Conservation (phyloP, 768 basidiomycete species). For the Candolleomyces efflorescens region DNA sequence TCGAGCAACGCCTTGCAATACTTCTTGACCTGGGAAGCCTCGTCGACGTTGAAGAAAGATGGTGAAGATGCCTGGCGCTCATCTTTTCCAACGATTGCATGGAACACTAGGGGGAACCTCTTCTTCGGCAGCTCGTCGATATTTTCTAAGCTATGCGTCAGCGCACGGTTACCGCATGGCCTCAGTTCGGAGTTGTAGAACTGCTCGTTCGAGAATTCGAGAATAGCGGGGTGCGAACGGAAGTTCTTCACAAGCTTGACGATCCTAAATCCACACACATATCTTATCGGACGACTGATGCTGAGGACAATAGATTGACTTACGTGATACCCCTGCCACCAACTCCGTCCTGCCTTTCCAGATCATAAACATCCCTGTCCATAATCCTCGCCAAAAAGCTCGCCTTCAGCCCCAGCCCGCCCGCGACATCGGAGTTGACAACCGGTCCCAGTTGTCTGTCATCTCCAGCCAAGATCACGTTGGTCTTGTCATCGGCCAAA, state of each 20-base stretch:
- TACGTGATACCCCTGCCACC: slow-evolving; percentile 35
- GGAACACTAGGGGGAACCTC: slow-evolving; percentile 55
- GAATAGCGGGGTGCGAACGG: slow-evolving; percentile 50
- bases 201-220: slow-evolving; percentile 51
- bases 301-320: slow-evolving; percentile 3
- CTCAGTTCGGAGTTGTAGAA: slow-evolving; percentile 54
- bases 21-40: slow-evolving; percentile 46
- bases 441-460: slow-evolving; percentile 61
- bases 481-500: slow-evolving; percentile 41
- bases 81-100: slow-evolving; percentile 51
- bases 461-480: slow-evolving; percentile 56
- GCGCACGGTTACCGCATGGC: slow-evolving; percentile 37
- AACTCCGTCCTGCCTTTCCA: slow-evolving; percentile 19
- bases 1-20: slow-evolving; percentile 33
- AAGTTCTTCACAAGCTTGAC: slow-evolving; percentile 61
- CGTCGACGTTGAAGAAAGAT: slow-evolving; percentile 61
- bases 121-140: slow-evolving; percentile 34
- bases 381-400: slow-evolving; percentile 53
- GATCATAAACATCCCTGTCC: slow-evolving; percentile 32
- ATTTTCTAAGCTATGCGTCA: slow-evolving; percentile 36
- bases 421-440: slow-evolving; percentile 43
- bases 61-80: slow-evolving; percentile 51
- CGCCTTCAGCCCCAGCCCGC: slow-evolving; percentile 41
- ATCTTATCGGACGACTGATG: background rate
- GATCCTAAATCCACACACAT: slow-evolving; percentile 32